Percentiles rank a stretch among this genome's conserved stretches.
Conservation (phyloP, 2,329 filamentous ascomycete species). For the Lecanicillium sp. region DNA sequence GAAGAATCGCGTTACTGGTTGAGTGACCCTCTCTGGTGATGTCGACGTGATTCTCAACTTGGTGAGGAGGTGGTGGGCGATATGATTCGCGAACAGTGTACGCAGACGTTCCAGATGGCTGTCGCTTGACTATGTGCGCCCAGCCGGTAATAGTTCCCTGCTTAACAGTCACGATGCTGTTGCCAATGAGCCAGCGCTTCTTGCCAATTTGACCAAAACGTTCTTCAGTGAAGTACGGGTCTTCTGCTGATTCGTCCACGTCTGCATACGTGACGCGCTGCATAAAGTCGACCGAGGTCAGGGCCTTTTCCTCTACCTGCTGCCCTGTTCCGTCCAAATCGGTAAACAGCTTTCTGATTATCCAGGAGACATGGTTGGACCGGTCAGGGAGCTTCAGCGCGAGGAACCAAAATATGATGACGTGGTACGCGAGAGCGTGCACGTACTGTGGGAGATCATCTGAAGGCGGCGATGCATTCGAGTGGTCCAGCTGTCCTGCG, state of each 20-base stretch:
- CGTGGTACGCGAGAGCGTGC: slow-evolving; percentile 86
- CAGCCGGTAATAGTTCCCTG: slow-evolving; percentile 60
- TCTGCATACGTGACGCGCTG: slow-evolving; percentile 81
- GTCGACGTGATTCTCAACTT: slow-evolving; percentile 40
- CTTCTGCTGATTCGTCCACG: slow-evolving; percentile 65
- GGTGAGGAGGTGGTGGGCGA: slow-evolving; percentile 48
- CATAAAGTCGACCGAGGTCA: slow-evolving; percentile 93
- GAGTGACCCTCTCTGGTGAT: slow-evolving; percentile 41
- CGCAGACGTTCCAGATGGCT: slow-evolving; percentile 59
- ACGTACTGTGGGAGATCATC: slow-evolving; percentile 90
- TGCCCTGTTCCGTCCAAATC: slow-evolving; percentile 64
- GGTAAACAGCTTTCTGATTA: slow-evolving; percentile 76
- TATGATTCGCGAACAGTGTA: slow-evolving; percentile 55
- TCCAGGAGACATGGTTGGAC: slow-evolving; percentile 79
- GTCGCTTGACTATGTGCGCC: slow-evolving; percentile 63
- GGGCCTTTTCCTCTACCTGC: slow-evolving; percentile 80
- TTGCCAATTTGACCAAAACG: slow-evolving; percentile 59
- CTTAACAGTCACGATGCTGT: slow-evolving; percentile 67
- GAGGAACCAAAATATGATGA: slow-evolving; percentile 96
- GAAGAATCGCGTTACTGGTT: slow-evolving; percentile 55
- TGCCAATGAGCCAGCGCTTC: slow-evolving; percentile 65
- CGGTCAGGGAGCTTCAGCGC: slow-evolving; percentile 79
- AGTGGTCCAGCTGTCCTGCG: slow-evolving; percentile 12
- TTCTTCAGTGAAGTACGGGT: slow-evolving; percentile 56
- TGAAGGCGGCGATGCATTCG: slow-evolving; percentile 24